A percentile compares a stretch with the other conserved stretches of the same genome.
Conservation (phyloP, 2,329 filamentous ascomycete genomes). For the Tolypocladium inflatum region DNA sequence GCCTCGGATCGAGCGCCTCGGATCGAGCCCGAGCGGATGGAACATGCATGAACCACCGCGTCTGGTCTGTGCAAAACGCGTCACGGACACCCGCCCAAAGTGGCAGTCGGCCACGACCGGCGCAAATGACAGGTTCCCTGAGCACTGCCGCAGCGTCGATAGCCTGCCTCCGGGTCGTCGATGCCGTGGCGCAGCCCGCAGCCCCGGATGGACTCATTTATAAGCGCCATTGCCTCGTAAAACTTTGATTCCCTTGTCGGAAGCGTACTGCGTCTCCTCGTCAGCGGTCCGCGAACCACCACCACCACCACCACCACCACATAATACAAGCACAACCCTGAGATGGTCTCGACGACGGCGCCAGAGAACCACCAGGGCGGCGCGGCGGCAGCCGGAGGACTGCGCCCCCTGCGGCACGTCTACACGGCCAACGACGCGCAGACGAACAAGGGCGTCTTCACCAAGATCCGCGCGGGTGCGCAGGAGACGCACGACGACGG, state of each 20-base stretch:
- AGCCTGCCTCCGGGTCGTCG: background rate
- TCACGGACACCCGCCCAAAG: too few species aligned
- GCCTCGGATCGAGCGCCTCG: too few species aligned
- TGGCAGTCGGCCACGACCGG: background rate
- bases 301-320: background rate
- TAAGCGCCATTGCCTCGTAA: background rate
- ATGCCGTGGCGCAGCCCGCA: background rate
- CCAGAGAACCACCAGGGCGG: background rate
- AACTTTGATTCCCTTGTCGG: background rate
- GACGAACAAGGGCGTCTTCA: slow-evolving; percentile 6
- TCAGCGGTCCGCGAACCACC: too few species aligned
- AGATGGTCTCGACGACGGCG: background rate
- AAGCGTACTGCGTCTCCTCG: background rate
- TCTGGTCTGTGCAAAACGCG: too few species aligned
- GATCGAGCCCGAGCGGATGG: too few species aligned
- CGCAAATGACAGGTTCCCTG: background rate
- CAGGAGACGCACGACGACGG: slow-evolving; percentile 18
- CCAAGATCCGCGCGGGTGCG: slow-evolving; percentile 7
- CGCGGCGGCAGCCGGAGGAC: background rate
- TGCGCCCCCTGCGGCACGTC: slow-evolving; percentile 3
- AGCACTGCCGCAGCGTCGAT: background rate
- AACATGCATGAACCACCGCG: too few species aligned
- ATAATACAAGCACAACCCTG: background rate
- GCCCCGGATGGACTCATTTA: background rate
- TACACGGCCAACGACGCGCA: slow-evolving; percentile 3